phyloP scores from a whole-genome alignment of 345 rosid species.

The Lepidium africanum region DNA sequence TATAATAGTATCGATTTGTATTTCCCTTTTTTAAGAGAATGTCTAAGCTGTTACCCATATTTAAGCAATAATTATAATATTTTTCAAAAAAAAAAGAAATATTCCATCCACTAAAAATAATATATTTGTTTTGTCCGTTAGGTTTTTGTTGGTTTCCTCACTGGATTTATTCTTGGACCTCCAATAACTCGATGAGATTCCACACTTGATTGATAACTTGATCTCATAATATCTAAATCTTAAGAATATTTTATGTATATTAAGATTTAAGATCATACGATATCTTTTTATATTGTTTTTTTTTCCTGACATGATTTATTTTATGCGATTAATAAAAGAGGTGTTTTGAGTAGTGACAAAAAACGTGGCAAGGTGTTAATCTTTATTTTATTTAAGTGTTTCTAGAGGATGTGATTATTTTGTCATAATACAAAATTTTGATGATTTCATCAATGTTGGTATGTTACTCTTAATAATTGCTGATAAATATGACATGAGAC shows the following conservation, averaged over 20 bases:
- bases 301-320: neutral
- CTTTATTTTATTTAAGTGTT: neutral
- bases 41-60: conserved; percentile 25
- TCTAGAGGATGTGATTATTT: neutral
- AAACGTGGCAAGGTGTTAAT: neutral
- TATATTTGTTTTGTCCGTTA: conserved; percentile 27
- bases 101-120: conserved; percentile 21
- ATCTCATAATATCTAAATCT: conserved; percentile 11
- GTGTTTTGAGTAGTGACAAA: neutral
- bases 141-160: conserved; percentile 32
- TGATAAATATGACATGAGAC: too few relatives aligned
- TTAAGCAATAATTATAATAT: conserved; percentile 1
- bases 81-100: neutral
- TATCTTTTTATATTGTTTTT: neutral
- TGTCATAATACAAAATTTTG: neutral
- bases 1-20: neutral
- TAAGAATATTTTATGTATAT: conserved; percentile 3
- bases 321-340: neutral
- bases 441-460: neutral
- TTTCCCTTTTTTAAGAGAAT: conserved; percentile 5
- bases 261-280: conserved; percentile 13
- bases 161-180: conserved; percentile 28
- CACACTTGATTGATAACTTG: neutral
- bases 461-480: neutral
- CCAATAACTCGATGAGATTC: conserved; percentile 17